Percentiles rank a stretch among this genome's conserved stretches.
phyloP scores from a whole-genome alignment of 2,329 filamentous ascomycete genomes.

The Botrytis medusae region DNA sequence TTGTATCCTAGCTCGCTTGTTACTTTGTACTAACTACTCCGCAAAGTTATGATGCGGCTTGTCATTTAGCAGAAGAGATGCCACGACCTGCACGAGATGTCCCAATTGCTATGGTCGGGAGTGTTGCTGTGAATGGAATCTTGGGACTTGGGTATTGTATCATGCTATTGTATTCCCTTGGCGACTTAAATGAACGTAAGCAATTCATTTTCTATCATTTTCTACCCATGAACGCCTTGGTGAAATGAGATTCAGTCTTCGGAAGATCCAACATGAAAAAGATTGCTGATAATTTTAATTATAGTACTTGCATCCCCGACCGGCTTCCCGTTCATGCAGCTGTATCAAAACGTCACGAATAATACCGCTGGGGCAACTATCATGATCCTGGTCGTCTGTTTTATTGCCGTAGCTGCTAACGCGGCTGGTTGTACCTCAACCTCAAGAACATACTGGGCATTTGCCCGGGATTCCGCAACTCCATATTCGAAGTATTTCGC shows the following conservation, averaged over 20 bases:
- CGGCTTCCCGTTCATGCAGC: slow-evolving; percentile 48
- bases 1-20: background rate
- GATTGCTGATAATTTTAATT: background rate
- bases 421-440: slow-evolving; percentile 47
- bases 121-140: slow-evolving; percentile 47
- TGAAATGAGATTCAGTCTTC: background rate
- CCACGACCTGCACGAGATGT: slow-evolving; percentile 44
- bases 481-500: slow-evolving; percentile 42
- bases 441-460: slow-evolving; percentile 46
- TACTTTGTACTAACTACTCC: background rate
- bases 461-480: slow-evolving; percentile 48
- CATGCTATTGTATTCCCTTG: slow-evolving; percentile 47
- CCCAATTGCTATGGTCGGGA: slow-evolving; percentile 47
- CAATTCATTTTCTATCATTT: background rate
- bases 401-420: slow-evolving; percentile 50
- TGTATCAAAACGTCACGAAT: slow-evolving; percentile 46
- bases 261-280: background rate
- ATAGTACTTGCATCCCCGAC: slow-evolving; percentile 44
- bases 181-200: slow-evolving; percentile 39
- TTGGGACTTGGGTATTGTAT: slow-evolving; percentile 47
- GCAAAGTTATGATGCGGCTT: slow-evolving; percentile 44
- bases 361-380: slow-evolving; percentile 11
- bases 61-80: slow-evolving; percentile 51
- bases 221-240: background rate
- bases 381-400: slow-evolving; percentile 9